Base-by-base conservation (phyloP, 805 yeast genomes). In the Teunomyces funiuensis region DNA sequence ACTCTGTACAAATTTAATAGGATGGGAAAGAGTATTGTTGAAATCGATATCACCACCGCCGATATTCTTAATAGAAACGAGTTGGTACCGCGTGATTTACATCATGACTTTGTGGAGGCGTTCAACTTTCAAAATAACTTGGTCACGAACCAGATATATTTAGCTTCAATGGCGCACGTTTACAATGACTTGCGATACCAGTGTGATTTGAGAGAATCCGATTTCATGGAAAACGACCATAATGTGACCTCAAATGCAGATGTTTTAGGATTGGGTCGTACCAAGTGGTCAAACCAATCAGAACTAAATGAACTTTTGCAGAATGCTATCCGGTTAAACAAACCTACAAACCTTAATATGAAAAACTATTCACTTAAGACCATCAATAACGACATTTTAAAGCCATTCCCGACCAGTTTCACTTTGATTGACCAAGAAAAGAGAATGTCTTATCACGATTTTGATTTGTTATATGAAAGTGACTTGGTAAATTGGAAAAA, bases 21-120 rank as follows among this genome's bases (percentile, higher is more conserved):
- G 43, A 76, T 80, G 40, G 85, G 89, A 0, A 68, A 78, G 44
- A 71, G 83, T 4, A 63, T 82, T 7, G 55, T 88, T 4, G 98
- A 91, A 56, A 54, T 89, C 10, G 97, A 91, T 58, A 63, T 83
- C 1, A 51, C 70, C 5, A 82, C 88, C 0, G 71, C 66, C n/a
- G 64, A 73, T 58, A 83, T 91, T 9, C 23, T 63, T 6, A 89
- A 90, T 55, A 61, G 89, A 17, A 40, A 52, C 1, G 63, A 63
- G 0, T 34, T 82, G 7, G 52, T 50, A 3, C 73, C 72, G 42
- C 54, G 80, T 23, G 65, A 74, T 39, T 48, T 79, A 4, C 89
- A 84, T 54, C 60, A 70, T 42, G 69, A 71, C 39, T 76, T 82
- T 43, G 41, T 62, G 2, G 82, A 74, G 42, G 58, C 61, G 30